Conservation (phyloP, 768 basidiomycete genomes). For the Leccinellum luteum region DNA sequence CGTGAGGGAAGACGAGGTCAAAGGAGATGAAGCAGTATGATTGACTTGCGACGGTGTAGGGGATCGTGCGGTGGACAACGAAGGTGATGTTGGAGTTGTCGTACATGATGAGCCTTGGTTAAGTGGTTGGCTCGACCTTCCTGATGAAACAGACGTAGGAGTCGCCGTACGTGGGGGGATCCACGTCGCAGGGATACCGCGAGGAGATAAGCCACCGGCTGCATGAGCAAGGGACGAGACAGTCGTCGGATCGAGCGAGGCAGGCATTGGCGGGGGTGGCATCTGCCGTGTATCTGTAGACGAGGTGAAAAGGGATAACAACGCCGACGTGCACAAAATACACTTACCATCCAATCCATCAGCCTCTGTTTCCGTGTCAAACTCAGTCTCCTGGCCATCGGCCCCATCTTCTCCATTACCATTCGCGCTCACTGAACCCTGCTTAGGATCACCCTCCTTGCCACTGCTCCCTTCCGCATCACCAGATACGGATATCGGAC, state of each 20-base stretch:
- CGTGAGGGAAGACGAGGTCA: neutral
- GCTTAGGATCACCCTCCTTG: neutral
- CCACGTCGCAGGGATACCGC: conserved; percentile 10
- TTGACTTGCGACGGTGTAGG: neutral
- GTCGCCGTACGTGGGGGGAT: conserved; percentile 9
- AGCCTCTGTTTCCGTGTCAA: conserved; percentile 30
- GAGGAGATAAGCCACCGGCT: conserved; percentile 20
- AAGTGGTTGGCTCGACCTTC: conserved; percentile 4
- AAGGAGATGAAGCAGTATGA: neutral
- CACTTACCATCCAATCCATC: conserved; percentile 26
- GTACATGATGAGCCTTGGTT: conserved; percentile 1
- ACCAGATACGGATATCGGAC: conserved; percentile 15
- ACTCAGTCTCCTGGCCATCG: conserved; percentile 31
- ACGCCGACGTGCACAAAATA: neutral
- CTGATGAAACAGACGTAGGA: conserved; percentile 1
- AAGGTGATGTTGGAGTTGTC: neutral
- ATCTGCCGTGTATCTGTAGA: conserved; percentile 38
- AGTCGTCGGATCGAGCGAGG: conserved; percentile 41
- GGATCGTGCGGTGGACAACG: neutral
- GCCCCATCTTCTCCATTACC: conserved; percentile 14
- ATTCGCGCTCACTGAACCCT: neutral
- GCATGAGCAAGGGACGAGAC: conserved; percentile 27
- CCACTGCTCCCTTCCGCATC: conserved; percentile 1
- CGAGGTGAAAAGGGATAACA: neutral
- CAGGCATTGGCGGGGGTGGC: conserved; percentile 54